Evolutionary conservation across 768 basidiomycete species (phyloP), one percentile per base, ranked within the genome.

Genomic region (Xerocomellus chrysenteron): DNA sequence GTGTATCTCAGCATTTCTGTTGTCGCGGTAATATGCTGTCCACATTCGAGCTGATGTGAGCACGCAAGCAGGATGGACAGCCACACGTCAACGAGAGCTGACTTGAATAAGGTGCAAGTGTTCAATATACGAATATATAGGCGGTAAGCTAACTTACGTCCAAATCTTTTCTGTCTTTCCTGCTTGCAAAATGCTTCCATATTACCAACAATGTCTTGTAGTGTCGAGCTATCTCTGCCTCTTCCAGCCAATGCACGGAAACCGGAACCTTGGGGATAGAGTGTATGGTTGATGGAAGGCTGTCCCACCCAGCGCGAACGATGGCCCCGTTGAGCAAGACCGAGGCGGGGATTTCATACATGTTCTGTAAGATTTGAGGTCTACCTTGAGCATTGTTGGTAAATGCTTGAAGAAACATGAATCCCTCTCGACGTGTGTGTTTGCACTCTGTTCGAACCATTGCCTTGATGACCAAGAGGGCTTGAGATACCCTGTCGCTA

Each of bases 61-160:
- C 76, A 79, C 17, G 71, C 78, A 26, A 84, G 76, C n/a, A 88
- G 69, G 17, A 88, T 74, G 0, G 80, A 76, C 57, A 81, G 76
- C 86, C 86, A 88, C 2, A 75, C 68, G 42, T 72, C 65, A 5
- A 81, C 45, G 26, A 83, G 68, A 42, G 68, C 68, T 14, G 67
- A 57, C 82, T 83, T 59, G 32, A 47, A 28, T 28, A 24, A 54
- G 13, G 44, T 37, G 45, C 24, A 33, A 58, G 9, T 11, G 48
- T 21, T 62, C 21, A 58, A 56, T 50, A 41, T 26, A 47, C 33
- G 49, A 48, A 46, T 42, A 37, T 30, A n/a, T 14, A 43, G 33
- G 47, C 21, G 33, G 30, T 32, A 35, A 53, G 54, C 8, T 42
- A 49, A 65, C 69, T 61, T 28, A 76, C 77, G 21, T 65, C 62